Evolutionary conservation across 805 yeast genomes (phyloP).

Genomic region (Clavispora phyllophila): DNA sequence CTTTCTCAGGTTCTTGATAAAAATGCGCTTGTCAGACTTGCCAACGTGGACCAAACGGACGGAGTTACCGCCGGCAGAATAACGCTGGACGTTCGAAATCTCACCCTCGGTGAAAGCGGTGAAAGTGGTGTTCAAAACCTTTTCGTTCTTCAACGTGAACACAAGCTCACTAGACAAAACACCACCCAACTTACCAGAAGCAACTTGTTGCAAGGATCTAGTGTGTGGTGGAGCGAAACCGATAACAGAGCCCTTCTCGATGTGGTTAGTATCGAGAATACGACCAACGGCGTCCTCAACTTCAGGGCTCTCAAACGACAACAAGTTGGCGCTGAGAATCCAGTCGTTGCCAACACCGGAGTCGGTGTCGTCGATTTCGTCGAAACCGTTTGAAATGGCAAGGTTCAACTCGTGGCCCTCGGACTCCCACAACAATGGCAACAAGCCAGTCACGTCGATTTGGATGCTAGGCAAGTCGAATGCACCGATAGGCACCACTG

Average conservation of each 20-base stretch:
- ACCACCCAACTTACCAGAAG: constrained; percentile 30
- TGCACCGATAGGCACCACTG: constrained; percentile 69
- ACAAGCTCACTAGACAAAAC: constrained; percentile 29
- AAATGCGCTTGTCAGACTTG: constrained; percentile 14
- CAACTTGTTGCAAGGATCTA: constrained; percentile 34
- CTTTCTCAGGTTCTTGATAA: constrained; percentile 19
- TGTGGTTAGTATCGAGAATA: constrained; percentile 18
- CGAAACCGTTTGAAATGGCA: constrained; percentile 13
- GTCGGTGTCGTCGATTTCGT: constrained; percentile 9
- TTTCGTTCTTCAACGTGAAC: constrained; percentile 36
- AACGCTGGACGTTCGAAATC: constrained; percentile 35
- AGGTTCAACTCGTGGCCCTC: constrained; percentile 24
- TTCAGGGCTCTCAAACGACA: constrained; percentile 46
- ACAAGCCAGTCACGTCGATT: constrained; percentile 62
- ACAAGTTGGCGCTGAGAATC: constrained; percentile 54
- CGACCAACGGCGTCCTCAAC: constrained; percentile 39
- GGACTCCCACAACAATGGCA: constrained; percentile 61
- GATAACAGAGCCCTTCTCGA: constrained; percentile 20
- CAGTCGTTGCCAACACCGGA: constrained; percentile 47
- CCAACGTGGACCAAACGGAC: constrained; percentile 31
- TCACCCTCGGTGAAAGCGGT: constrained; percentile 24
- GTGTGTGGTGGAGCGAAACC: constrained; percentile 36
- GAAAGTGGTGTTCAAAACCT: constrained; percentile 24
- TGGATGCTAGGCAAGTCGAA: constrained; percentile 70
- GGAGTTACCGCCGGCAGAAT: constrained; percentile 34